Percentiles rank a stretch among this genome's conserved stretches.
Conservation (phyloP, 257 asterid species). For the Lycium barbarum region DNA sequence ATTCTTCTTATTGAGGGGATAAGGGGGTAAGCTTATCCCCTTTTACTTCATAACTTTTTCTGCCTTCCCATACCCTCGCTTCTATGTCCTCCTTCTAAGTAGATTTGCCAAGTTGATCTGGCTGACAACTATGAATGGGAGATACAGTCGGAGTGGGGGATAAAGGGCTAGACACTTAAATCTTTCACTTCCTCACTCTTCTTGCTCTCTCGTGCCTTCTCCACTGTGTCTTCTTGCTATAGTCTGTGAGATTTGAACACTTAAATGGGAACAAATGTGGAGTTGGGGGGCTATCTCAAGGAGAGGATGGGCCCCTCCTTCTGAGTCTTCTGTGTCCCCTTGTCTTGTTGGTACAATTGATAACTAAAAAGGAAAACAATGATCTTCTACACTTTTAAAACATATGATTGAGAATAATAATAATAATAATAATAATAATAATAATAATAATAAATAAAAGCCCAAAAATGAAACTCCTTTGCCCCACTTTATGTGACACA, state of each 20-base stretch:
- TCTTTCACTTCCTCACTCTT: neutral
- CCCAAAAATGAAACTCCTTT: no score
- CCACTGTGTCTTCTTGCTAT: neutral
- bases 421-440: neutral
- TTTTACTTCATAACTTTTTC: neutral
- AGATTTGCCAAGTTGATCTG: slow-evolving; percentile 2
- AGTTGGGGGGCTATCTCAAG: neutral
- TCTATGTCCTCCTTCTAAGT: neutral
- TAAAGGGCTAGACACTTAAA: neutral
- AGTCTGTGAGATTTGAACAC: neutral
- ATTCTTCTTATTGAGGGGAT: neutral
- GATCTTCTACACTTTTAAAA: neutral
- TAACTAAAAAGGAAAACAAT: neutral
- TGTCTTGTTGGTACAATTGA: slow-evolving; percentile 1
- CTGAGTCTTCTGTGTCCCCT: neutral
- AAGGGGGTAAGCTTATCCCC: neutral
- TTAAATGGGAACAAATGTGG: neutral
- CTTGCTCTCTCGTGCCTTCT: neutral
- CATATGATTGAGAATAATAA: neutral
- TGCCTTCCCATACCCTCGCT: neutral
- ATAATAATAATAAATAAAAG: no score
- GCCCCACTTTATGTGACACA: no score
- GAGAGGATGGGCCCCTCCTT: neutral
- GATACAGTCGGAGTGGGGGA: neutral
- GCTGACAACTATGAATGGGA: neutral